These are phyloP conservation scores for Xylariaceae sp. DNA, from an alignment of 2,329 filamentous ascomycete species.

Conservation along the genomic window DNA sequence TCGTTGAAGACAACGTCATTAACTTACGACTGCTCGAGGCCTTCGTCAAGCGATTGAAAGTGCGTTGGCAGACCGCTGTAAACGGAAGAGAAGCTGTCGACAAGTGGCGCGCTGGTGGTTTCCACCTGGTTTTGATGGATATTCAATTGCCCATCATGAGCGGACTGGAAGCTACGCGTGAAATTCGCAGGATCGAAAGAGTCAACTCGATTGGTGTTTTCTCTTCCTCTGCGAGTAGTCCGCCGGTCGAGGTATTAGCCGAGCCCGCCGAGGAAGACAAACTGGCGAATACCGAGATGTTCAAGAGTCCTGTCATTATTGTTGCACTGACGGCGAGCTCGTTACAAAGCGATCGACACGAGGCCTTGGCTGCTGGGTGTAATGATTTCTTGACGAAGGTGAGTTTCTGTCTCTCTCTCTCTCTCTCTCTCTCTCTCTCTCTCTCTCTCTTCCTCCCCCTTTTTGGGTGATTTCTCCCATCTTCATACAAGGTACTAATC, in stretches of 20 bases:
- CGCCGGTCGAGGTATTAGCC: slow-evolving; percentile 42
- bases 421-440: neutral
- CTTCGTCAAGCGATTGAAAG: slow-evolving; percentile 92
- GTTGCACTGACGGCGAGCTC: slow-evolving; percentile 93
- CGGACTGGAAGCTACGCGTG: slow-evolving; percentile 88
- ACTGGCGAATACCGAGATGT: slow-evolving; percentile 64
- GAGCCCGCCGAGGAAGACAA: slow-evolving; percentile 63
- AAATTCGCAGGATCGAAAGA: slow-evolving; percentile 84
- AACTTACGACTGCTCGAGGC: slow-evolving; percentile 90
- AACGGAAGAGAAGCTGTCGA: slow-evolving; percentile 89
- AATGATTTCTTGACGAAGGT: slow-evolving; percentile 99
- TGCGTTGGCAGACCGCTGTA: slow-evolving; percentile 95
- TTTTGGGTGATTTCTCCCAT: no score
- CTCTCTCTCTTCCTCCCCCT: neutral
- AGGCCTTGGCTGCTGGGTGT: slow-evolving; percentile 89
- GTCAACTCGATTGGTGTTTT: slow-evolving; percentile 93
- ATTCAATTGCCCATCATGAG: slow-evolving; percentile 97
- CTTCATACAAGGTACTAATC: slow-evolving; percentile 8
- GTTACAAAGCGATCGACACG: slow-evolving; percentile 90
- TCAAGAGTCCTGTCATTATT: slow-evolving; percentile 97
- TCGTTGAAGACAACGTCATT: slow-evolving; percentile 98
- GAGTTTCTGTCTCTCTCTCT: slow-evolving; percentile 27
- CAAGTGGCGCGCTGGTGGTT: slow-evolving; percentile 90
- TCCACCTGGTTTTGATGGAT: slow-evolving; percentile 96
- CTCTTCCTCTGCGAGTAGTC: slow-evolving; percentile 60